Base-by-base conservation (phyloP, 805 yeast genomes). In the Metschnikowia aberdeeniae region DNA sequence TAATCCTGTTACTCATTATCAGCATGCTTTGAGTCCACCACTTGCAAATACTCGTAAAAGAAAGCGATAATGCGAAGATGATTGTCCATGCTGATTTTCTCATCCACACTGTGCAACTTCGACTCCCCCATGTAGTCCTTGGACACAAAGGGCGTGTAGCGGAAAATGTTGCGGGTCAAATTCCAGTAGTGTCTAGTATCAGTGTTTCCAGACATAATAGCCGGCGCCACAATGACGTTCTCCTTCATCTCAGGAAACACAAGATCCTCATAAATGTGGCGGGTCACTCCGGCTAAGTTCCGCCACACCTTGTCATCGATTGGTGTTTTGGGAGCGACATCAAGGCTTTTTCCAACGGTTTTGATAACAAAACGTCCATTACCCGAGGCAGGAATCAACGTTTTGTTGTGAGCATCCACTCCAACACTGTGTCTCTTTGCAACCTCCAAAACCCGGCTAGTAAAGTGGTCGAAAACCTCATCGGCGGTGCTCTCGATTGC, bases 131-230 rank as follows among this genome's bases (percentile, higher is more conserved):
- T 40, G 13, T 47, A 34, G 43, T 56, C 51, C 27, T 13, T 27
- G 30, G 47, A 36, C 31, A 46, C 38, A 7, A 47, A 43, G 4
- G 73, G 70, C 7, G 68, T 49, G 55, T 58, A 80, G 53, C 86
- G 72, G 66, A 70, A 81, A 45, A 81, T 78, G 58, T 79, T 71
- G 43, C 63, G 66, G 12, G 82, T 70, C 56, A 81, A 66, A 42
- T 69, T 61, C 82, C 83, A 78, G 60, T 81, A 81, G 52, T 75
- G 67, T 51, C 73, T 71, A 10, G 86, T 80, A 59, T 81, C 86
- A 3, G 86, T 81, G 59, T 81, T 81, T 6, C 79, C 85, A 6
- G 82, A 67, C 66, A 76, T 72, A 20, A 79, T 57, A 13, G 70
- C 68, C 13, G 85, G 82, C 0, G 82, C 62, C 22, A 62, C 53